Base-by-base conservation (phyloP, 1,284 basidiomycete species). In the Marasmius sp. region DNA sequence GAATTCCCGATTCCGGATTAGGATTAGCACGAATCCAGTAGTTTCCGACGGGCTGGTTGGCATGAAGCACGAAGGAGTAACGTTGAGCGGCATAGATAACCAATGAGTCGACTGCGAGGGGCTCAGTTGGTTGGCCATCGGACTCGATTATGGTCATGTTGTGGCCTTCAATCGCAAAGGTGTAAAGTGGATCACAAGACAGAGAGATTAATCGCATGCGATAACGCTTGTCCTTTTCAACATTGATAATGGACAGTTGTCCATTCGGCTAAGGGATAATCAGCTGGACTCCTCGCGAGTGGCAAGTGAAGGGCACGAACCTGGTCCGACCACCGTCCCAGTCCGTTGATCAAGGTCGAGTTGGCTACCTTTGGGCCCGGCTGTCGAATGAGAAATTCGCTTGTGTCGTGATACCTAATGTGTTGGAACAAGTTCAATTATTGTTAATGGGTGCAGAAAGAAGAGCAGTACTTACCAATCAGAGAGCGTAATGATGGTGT, bases 141-240 rank as follows among this genome's bases (percentile, higher is more conserved):
- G 27, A 27, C 27, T 27, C 27, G 5, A 27, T 27, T 2, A 27
- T 27, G 27, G 27, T 27, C 27, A 27, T 27, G 27, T 68, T 67
- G 61, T 82, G 80, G 0, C 68, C 64, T 50, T 81, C 78, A 53
- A 81, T 79, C 12, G 74, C 76, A 65, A 81, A 78, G n/a, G 63
- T 67, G 59, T 70, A 76, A 56, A 74, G 72, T 2, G 79, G 73
- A 60, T 78, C 77, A 68, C 81, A 83, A 12, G 74, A 69, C 45
- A 77, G 71, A 50, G 69, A 69, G 22, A 82, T 65, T 33, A 84
- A 55, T n/a, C 81, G 74, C 60, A 84, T 69, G 18, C 82, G 78
- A 65, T 80, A 81, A 7, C 75, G 69, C 36, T 61, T 57, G 54
- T 57, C 59, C 33, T 59, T 14, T 12, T 53, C 36, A 12, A 75